phyloP scores from a whole-genome alignment of 1,284 basidiomycete genomes.

The Omphalotus olearius region DNA sequence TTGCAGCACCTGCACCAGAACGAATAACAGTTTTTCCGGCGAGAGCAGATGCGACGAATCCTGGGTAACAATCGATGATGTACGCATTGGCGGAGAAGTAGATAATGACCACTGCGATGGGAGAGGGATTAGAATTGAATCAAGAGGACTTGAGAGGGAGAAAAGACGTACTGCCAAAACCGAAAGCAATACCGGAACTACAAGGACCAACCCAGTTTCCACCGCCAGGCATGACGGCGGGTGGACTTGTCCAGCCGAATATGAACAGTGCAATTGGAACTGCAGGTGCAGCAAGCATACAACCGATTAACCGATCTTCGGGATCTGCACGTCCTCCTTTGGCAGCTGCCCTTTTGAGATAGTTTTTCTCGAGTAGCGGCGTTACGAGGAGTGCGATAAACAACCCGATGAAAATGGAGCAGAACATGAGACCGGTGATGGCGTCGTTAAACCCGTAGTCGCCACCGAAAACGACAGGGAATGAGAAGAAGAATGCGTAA shows the following conservation, averaged over 20 bases:
- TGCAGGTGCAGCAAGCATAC: slow-evolving; percentile 46
- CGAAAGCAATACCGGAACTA: slow-evolving; percentile 47
- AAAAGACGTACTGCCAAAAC: slow-evolving; percentile 51
- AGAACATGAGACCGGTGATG: slow-evolving; percentile 61
- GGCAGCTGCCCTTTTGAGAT: slow-evolving; percentile 54
- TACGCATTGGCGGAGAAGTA: slow-evolving; percentile 27
- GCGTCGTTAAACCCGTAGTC: slow-evolving; percentile 50
- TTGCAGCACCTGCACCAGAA: slow-evolving; percentile 58
- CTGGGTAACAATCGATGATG: neutral
- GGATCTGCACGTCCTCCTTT: slow-evolving; percentile 22
- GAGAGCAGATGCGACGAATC: slow-evolving; percentile 64
- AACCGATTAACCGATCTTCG: slow-evolving; percentile 53
- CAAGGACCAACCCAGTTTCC: slow-evolving; percentile 52
- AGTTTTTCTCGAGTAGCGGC: slow-evolving; percentile 38
- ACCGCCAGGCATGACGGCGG: slow-evolving; percentile 35
- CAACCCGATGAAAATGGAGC: slow-evolving; percentile 48
- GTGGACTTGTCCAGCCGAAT: slow-evolving; percentile 64
- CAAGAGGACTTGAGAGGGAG: slow-evolving; percentile 53
- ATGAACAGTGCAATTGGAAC: slow-evolving; percentile 54
- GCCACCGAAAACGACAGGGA: slow-evolving; percentile 51
- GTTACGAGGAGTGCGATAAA: slow-evolving; percentile 36
- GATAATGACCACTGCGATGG: slow-evolving; percentile 32
- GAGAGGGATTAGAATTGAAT: neutral
- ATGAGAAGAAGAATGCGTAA: slow-evolving; percentile 25
- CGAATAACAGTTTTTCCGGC: slow-evolving; percentile 68